Percentiles rank a stretch among this genome's conserved stretches.
Conservation (phyloP, 306 rosid genomes). For the Mucuna pruriens region DNA sequence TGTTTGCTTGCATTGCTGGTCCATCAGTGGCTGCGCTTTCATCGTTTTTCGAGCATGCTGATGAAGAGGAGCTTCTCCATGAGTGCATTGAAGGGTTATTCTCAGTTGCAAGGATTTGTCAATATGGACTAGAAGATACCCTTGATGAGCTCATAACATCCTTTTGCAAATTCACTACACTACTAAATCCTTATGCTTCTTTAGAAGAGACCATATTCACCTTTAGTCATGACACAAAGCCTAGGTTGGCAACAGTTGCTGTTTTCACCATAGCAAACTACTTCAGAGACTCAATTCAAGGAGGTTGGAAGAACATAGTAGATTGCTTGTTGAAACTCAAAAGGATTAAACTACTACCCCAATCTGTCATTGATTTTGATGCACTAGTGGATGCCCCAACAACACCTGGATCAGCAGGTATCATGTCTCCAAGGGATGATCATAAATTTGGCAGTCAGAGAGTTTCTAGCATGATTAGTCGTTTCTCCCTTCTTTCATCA, state of each 20-base stretch:
- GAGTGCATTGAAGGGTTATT: constrained; percentile 90
- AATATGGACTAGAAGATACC: constrained; percentile 85
- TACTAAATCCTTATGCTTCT: constrained; percentile 91
- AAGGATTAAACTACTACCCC: constrained; percentile 76
- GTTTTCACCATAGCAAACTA: constrained; percentile 80
- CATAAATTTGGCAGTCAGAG: constrained; percentile 52
- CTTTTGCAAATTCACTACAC: constrained; percentile 82
- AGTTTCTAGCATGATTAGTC: constrained; percentile 51
- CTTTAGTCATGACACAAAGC: constrained; percentile 84
- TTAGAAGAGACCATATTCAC: constrained; percentile 83
- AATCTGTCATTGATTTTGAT: constrained; percentile 69
- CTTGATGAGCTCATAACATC: constrained; percentile 86
- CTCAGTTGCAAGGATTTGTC: constrained; percentile 79
- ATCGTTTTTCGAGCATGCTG: constrained; percentile 82
- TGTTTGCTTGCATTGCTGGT: constrained; percentile 94
- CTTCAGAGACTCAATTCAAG: constrained; percentile 71
- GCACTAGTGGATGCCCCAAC: constrained; percentile 36
- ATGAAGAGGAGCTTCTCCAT: constrained; percentile 87
- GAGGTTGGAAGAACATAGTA: constrained; percentile 91
- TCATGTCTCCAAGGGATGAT: constrained; percentile 48
- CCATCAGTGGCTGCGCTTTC: constrained; percentile 83
- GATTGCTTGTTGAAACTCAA: constrained; percentile 93
- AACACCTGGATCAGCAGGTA: constrained; percentile 60
- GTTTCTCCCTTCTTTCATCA: constrained; percentile 61
- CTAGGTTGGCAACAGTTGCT: constrained; percentile 85